Evolutionary conservation across 257 asterid species (phyloP).

Genomic region (Cruciata laevipes): DNA sequence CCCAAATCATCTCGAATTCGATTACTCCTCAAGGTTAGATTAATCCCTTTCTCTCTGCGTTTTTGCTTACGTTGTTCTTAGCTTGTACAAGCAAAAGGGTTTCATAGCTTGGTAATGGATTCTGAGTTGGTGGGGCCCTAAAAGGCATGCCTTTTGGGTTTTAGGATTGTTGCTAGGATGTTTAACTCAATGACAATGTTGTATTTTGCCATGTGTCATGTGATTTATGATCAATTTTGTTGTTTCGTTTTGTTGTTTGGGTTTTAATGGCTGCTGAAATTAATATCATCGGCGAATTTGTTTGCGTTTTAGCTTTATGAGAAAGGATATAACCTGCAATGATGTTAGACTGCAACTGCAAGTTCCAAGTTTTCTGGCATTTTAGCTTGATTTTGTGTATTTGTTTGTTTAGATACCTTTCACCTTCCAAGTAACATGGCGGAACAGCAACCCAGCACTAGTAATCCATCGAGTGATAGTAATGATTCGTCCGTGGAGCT

Average conservation of each 20-base stretch:
- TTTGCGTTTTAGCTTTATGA: not conserved
- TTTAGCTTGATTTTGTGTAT: not conserved
- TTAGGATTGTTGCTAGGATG: slow-evolving; percentile 1
- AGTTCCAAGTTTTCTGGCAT: not conserved
- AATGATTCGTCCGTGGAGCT: slow-evolving; percentile 59
- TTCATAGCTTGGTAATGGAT: not conserved
- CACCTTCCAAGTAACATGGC: slow-evolving; percentile 45
- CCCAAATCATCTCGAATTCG: not conserved
- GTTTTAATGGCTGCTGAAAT: not conserved
- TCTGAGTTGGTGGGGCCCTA: not conserved
- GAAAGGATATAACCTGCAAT: not conserved
- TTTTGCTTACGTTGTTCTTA: not conserved
- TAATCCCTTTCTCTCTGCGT: not conserved
- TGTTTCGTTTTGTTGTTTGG: not conserved
- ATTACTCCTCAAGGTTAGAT: not conserved
- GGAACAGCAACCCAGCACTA: slow-evolving; percentile 39
- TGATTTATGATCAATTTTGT: not conserved
- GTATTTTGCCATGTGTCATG: not conserved
- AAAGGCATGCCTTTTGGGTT: not conserved
- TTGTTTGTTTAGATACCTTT: slow-evolving; percentile 17
- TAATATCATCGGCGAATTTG: not conserved
- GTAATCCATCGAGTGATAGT: slow-evolving; percentile 39
- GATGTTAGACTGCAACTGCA: not conserved
- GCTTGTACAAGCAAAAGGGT: not conserved
- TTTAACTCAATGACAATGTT: not conserved